These are phyloP conservation scores for Spirogloea muscicola DNA, from an alignment of 139 green algal genomes.

Conservation along the genomic window DNA sequence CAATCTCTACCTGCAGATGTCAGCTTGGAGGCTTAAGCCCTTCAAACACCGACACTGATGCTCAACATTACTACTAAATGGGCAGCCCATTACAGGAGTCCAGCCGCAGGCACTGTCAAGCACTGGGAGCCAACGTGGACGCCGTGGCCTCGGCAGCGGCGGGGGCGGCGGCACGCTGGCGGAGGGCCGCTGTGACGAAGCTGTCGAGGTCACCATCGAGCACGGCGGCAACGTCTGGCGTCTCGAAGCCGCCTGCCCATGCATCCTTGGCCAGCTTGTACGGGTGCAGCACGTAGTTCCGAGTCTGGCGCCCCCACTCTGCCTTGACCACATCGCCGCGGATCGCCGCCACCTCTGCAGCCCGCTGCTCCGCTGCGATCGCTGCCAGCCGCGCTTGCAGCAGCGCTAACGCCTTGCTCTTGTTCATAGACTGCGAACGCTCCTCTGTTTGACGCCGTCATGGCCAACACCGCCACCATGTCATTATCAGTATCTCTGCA, in stretches of 20 bases:
- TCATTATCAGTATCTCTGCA: no score
- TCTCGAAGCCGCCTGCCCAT: constrained; percentile 69
- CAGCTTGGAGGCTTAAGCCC: no score
- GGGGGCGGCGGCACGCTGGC: no score
- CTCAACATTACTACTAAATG: no score
- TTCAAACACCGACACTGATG: no score
- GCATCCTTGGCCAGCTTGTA: constrained; percentile 96
- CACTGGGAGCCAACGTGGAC: no score
- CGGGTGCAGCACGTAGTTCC: constrained; percentile 96
- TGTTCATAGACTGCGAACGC: constrained; percentile 71
- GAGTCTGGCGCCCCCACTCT: constrained; percentile 95
- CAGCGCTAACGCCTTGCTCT: constrained; percentile 30
- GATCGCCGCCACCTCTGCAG: constrained; percentile 73
- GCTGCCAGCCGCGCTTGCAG: constrained; percentile 72
- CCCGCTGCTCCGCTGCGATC: constrained; percentile 76
- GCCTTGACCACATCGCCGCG: constrained; percentile 86
- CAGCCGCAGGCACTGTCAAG: no score
- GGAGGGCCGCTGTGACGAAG: constrained; percentile 26
- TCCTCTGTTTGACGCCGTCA: no score
- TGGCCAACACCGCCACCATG: no score
- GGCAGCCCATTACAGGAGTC: no score
- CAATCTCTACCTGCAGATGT: no score
- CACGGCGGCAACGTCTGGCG: constrained; percentile 50
- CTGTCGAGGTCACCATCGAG: constrained; percentile 68
- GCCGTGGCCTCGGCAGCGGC: no score